A percentile compares a stretch with the other conserved stretches of the same genome.
Conservation (phyloP, 192 early-diverging fungal species). For the Backusella tuberculispora region DNA sequence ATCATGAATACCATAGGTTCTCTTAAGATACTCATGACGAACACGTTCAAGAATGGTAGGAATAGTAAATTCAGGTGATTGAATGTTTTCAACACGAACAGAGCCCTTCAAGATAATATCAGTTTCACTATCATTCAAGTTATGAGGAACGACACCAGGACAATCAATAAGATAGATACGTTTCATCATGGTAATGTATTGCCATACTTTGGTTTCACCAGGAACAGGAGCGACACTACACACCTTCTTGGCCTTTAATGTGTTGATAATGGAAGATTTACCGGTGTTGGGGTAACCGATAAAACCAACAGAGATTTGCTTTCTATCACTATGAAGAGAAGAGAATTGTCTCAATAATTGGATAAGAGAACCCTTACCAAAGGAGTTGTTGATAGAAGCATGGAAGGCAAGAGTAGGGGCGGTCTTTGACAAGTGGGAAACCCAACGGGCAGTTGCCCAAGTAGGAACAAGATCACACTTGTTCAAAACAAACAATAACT, state of each 20-base stretch:
- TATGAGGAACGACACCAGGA: slow-evolving; percentile 94
- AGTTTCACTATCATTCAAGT: slow-evolving; percentile 84
- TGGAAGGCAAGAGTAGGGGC: slow-evolving; percentile 98
- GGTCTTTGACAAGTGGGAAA: slow-evolving; percentile 85
- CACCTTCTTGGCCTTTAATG: slow-evolving; percentile 92
- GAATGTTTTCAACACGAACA: slow-evolving; percentile 89
- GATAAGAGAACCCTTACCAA: slow-evolving; percentile 97
- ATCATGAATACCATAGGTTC: slow-evolving; percentile 87
- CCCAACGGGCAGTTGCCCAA: slow-evolving; percentile 98
- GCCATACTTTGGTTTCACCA: slow-evolving; percentile 98
- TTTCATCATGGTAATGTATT: slow-evolving; percentile 98
- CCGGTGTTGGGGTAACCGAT: slow-evolving; percentile 99
- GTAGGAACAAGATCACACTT: slow-evolving; percentile 99
- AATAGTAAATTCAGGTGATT: slow-evolving; percentile 89
- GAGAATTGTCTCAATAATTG: slow-evolving; percentile 98
- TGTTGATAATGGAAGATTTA: slow-evolving; percentile 98
- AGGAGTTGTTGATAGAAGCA: slow-evolving; percentile 97
- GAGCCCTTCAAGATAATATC: slow-evolving; percentile 98
- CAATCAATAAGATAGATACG: slow-evolving; percentile 99
- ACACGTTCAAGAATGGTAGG: slow-evolving; percentile 81
- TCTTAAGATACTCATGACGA: slow-evolving; percentile 86
- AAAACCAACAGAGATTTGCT: slow-evolving; percentile 98
- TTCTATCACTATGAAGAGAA: slow-evolving; percentile 93
- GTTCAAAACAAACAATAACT: slow-evolving; percentile 95
- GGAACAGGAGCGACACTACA: slow-evolving; percentile 98